phyloP scores from a whole-genome alignment of 176 grass and related monocot genomes.

The Eleusine indica region DNA sequence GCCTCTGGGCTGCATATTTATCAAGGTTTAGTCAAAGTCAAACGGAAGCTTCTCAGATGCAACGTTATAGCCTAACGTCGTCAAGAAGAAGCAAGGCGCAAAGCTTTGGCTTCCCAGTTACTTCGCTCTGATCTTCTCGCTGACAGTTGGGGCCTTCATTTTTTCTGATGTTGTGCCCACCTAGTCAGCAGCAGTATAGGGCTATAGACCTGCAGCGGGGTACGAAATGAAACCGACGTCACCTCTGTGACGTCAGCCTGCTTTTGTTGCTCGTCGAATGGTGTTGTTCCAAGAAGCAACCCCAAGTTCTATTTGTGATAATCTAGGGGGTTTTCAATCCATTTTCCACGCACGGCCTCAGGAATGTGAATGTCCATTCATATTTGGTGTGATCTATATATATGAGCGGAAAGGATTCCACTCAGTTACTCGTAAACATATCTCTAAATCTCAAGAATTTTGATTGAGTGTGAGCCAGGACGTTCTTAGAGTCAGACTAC shows the following conservation, averaged over 20 bases:
- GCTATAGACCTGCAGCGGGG: not conserved
- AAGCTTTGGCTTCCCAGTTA: not conserved
- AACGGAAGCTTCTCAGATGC: conserved; percentile 42
- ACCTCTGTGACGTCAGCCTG: not conserved
- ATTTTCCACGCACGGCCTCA: not conserved
- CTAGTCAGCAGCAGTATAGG: not conserved
- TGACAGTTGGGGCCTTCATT: not conserved
- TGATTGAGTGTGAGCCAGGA: too few species aligned
- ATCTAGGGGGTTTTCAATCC: not conserved
- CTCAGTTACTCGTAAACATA: too few species aligned
- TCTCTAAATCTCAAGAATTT: too few species aligned
- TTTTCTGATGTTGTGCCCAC: not conserved
- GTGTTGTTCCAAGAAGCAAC: not conserved
- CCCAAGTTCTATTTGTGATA: not conserved
- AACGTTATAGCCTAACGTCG: conserved; percentile 22
- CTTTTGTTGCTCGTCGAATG: not conserved
- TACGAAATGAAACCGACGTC: not conserved
- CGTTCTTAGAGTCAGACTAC: too few species aligned
- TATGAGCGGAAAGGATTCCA: not conserved
- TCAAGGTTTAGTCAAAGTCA: conserved; percentile 44
- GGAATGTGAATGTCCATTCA: not conserved
- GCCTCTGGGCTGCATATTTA: not conserved
- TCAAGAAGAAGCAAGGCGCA: conserved; percentile 1
- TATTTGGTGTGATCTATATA: not conserved
- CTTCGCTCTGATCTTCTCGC: not conserved